Base-by-base conservation (phyloP, 2,329 filamentous ascomycete genomes). In the Ophioceras dolichostomum region DNA sequence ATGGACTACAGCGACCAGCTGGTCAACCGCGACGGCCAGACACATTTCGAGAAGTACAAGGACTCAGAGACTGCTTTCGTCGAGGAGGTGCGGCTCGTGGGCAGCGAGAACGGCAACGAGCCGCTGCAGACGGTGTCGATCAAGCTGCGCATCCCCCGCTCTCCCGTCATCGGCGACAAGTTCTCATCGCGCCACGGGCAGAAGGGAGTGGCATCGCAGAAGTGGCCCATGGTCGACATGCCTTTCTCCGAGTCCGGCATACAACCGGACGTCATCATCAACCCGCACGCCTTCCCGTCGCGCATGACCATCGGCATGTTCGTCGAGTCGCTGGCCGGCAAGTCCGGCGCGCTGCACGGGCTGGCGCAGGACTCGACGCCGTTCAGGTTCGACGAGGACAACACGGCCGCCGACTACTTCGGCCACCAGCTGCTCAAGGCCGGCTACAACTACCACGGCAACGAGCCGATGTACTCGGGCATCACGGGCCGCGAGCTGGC, bases 271-370 rank as follows among this genome's bases (percentile, higher is more conserved):
- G 72, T 94, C 51, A 98, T 98, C 61, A 98, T 98, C 69, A 98
- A 98, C 64, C 91, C 91, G 29, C 91, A 98, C 70, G 91, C 91
- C 54, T 98, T 98, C 72, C 91, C 91, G 7, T 96, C 89, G 32
- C 88, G 91, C 61, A 98, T 98, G 91, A 98, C 91, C 16, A 98
- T 98, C 55, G 91, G 91, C 54, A 96, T 96, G 85, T 96, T 98
- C 60, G 78, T 98, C 54, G 91, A 98, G 65, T 95, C 88, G 5
- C 72, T 98, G 37, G 91, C 91, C 9, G 91, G 91, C 43, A 98
- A 98, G 65, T 78, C 89, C 9, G 91, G 91, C 33, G 84, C 89
- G 12, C 73, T 98, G 26, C 91, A 98, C 57, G 91, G 91, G 33
- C 70, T 95, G n/a, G 84, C 91, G 0, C 91, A 96, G 59, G 91